Evolutionary conservation across 2,329 filamentous ascomycete genomes (phyloP).

Genomic region (Penicillium sp.): DNA sequence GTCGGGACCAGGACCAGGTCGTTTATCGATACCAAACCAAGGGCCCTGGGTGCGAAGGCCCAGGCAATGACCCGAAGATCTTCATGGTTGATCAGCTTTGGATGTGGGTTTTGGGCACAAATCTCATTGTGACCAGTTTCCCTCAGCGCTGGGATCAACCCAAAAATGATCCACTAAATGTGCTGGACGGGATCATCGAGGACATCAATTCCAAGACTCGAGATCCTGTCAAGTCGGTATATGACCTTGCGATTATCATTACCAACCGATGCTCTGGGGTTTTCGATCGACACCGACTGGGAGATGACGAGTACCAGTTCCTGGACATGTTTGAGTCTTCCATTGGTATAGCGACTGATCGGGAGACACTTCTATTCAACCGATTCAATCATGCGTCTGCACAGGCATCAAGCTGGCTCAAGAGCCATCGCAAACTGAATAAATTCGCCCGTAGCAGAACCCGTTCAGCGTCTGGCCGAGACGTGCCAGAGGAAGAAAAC

Average conservation of each 20-base stretch:
- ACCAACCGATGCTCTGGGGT: constrained; percentile 60
- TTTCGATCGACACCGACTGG: constrained; percentile 60
- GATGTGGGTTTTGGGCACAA: constrained; percentile 62
- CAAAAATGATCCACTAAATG: constrained; percentile 62
- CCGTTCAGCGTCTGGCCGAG: constrained; percentile 2
- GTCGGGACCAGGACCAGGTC: constrained; percentile 63
- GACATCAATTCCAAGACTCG: constrained; percentile 65
- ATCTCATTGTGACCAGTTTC: constrained; percentile 55
- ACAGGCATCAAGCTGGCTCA: constrained; percentile 57
- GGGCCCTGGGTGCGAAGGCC: constrained; percentile 31
- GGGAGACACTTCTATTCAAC: constrained; percentile 59
- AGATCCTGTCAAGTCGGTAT: constrained; percentile 60
- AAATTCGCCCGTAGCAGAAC: constrained; percentile 24
- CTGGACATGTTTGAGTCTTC: constrained; percentile 67
- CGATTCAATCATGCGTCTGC: constrained; percentile 60
- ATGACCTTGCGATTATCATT: constrained; percentile 64
- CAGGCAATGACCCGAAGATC: constrained; percentile 53
- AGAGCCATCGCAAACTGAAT: constrained; percentile 48
- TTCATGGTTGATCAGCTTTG: constrained; percentile 71
- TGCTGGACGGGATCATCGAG: constrained; percentile 61
- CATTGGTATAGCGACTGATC: constrained; percentile 56
- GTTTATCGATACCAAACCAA: constrained; percentile 60
- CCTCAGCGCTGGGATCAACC: constrained; percentile 52
- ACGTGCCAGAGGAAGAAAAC: constrained; percentile 5
- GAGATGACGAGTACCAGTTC: constrained; percentile 63